These are phyloP conservation scores for Euphorbia peplus DNA, from an alignment of 345 rosid species.

Conservation along the genomic window DNA sequence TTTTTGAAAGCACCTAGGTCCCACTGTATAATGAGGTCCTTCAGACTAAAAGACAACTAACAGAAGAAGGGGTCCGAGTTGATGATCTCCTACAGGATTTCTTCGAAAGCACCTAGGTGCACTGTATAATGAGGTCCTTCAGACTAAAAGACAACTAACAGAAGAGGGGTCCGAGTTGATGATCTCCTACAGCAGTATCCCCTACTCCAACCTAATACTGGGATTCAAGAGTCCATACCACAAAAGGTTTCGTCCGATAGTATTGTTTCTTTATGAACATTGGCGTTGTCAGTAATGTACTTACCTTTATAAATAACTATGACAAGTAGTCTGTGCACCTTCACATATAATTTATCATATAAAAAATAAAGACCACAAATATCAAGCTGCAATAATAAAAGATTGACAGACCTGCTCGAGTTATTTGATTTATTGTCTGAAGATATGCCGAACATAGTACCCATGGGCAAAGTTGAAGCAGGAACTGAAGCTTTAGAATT, in stretches of 20 bases:
- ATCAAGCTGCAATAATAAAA: not conserved
- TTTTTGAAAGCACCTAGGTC: too few species aligned
- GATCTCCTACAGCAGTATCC: not conserved
- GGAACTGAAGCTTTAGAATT: conserved; percentile 23
- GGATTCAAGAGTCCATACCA: not conserved
- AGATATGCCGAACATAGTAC: conserved; percentile 21
- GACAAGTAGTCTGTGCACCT: not conserved
- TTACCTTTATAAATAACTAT: too few species aligned
- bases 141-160: not conserved
- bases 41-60: not conserved
- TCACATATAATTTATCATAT: not conserved
- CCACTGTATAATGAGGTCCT: not conserved
- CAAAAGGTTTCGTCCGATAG: not conserved
- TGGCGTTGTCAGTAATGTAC: too few species aligned
- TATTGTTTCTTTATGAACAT: not conserved
- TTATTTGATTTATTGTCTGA: conserved; percentile 30
- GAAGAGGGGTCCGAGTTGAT: not conserved
- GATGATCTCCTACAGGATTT: not conserved
- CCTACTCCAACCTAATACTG: not conserved
- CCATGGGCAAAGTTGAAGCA: conserved; percentile 18
- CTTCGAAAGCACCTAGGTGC: too few species aligned
- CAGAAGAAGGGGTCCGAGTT: not conserved
- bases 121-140: not conserved
- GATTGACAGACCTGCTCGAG: conserved; percentile 40
- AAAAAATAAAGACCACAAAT: not conserved